Base-by-base conservation (phyloP, 208 protist species). In the Leishmania tarentolae region DNA sequence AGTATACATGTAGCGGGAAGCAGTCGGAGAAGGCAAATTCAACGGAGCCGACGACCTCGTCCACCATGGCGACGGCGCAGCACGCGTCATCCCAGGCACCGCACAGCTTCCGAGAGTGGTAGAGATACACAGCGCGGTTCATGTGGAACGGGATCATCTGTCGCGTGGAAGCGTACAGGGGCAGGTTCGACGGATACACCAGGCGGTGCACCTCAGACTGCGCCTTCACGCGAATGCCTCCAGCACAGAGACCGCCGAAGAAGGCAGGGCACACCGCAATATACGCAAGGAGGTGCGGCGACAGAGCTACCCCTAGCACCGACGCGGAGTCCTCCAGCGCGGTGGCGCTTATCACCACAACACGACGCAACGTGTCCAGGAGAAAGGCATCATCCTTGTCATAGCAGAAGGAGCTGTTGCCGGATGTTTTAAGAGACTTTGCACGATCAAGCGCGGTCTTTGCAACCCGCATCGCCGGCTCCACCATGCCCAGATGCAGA, bases 21-120 rank as follows among this genome's bases (percentile, higher is more conserved):
- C 93, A 97, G 56, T 91, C 86, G 1, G 87, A 90, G 73, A 95
- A 94, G 80, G 90, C 90, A 57, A 94, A 91, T 80, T 94, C 89
- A 3, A 88, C 79, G 7, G 90, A 94, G 71, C 91, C 93, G 44
- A 90, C 88, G 35, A 97, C 74, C 81, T 97, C 93, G 70, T 97
- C 93, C 50, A 86, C 91, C 71, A 84, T 86, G 17, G 87, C 93
- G 40, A 95, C 93, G 3, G 93, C 91, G 70, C 90, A 86, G 81
- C 87, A 93, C 61, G 83, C 85, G 44, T 94, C 86, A 47, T 87
- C 87, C 93, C 93, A 96, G 35, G 91, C 90, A 37, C 88, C 89
- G 53, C 84, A 35, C 52, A 90, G 87, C 68, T 81, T 71, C 68
- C 86, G 79, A 31, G 76, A 57, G 50, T 87, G 65, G 59, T 75